phyloP scores from a whole-genome alignment of 148 eudicot species.

The Diospyros lotus region DNA sequence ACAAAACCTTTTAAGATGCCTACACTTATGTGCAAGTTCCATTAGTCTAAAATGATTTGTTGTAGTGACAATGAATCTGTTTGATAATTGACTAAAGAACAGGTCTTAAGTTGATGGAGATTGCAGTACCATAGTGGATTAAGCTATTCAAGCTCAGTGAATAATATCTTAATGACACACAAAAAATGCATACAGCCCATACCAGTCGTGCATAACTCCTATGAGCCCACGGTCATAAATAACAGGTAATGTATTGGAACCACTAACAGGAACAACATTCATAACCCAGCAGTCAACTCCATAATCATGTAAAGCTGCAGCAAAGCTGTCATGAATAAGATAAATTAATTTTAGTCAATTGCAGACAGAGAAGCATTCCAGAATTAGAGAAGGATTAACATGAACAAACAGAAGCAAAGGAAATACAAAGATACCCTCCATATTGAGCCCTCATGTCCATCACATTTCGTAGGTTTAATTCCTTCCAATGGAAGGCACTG shows the following conservation, averaged over 20 bases:
- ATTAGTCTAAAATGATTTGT: neutral
- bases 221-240: slow-evolving; percentile 79
- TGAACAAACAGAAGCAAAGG: neutral
- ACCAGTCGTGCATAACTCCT: slow-evolving; percentile 92
- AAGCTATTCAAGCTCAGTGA: neutral
- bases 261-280: slow-evolving; percentile 78
- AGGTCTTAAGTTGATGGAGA: neutral
- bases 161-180: too few relatives aligned
- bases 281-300: slow-evolving; percentile 67
- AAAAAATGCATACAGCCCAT: slow-evolving; percentile 11
- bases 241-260: slow-evolving; percentile 63
- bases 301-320: slow-evolving; percentile 54
- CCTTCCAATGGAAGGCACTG: slow-evolving; percentile 41
- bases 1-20: neutral
- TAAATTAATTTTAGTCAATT: neutral
- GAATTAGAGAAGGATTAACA: neutral
- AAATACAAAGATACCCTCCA: slow-evolving; percentile 52
- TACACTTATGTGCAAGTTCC: neutral
- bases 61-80: neutral
- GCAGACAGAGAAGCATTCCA: too few relatives aligned
- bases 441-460: slow-evolving; percentile 85
- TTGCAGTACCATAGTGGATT: neutral
- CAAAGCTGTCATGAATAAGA: slow-evolving; percentile 43
- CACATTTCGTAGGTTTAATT: slow-evolving; percentile 41
- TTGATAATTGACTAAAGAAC: neutral